A percentile compares a stretch with the other conserved stretches of the same genome.
Evolutionary conservation across 495 filamentous ascomycete species (phyloP).

Genomic region (Ramalina intermedia): DNA sequence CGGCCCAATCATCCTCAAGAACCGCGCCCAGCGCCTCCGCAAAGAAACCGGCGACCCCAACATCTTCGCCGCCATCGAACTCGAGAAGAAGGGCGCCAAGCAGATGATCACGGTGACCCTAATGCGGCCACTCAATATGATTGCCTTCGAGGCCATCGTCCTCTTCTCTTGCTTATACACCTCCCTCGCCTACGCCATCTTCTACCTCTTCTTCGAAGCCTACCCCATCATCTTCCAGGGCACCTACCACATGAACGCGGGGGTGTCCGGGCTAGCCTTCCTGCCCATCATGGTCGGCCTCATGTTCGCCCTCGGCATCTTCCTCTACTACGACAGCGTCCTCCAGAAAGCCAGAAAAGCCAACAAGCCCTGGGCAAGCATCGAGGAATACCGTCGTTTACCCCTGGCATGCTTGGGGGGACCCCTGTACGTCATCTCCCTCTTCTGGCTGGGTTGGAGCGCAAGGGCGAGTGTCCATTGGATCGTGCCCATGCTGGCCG

Average conservation of each 20-base stretch:
- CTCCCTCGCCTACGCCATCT: constrained; percentile 54
- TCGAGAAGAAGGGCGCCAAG: constrained; percentile 30
- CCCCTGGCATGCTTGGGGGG: constrained; percentile 51
- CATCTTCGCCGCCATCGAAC: constrained; percentile 30
- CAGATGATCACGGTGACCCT: constrained; percentile 31
- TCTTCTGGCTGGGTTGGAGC: constrained; percentile 66
- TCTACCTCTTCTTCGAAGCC: constrained; percentile 57
- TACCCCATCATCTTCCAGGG: constrained; percentile 53
- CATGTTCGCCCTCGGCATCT: constrained; percentile 16
- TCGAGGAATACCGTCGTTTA: constrained; percentile 45
- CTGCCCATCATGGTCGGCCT: constrained; percentile 23
- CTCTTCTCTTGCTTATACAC: constrained; percentile 54
- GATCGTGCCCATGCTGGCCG: constrained; percentile 52
- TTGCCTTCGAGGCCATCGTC: constrained; percentile 45
- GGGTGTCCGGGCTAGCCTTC: constrained; percentile 28
- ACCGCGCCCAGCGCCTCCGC: constrained; percentile 49
- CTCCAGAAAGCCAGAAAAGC: constrained; percentile 16
- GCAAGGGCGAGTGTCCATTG: constrained; percentile 39
- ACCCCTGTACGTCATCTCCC: constrained; percentile 42
- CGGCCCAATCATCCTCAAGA: constrained; percentile 51
- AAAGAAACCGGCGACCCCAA: constrained; percentile 43
- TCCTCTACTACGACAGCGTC: constrained; percentile 17
- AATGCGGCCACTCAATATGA: constrained; percentile 34
- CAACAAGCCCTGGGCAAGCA: constrained; percentile 11
- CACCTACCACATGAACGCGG: constrained; percentile 21